Base-by-base conservation (phyloP, 805 yeast species). In the Kregervanrija pseudodelftensis region DNA sequence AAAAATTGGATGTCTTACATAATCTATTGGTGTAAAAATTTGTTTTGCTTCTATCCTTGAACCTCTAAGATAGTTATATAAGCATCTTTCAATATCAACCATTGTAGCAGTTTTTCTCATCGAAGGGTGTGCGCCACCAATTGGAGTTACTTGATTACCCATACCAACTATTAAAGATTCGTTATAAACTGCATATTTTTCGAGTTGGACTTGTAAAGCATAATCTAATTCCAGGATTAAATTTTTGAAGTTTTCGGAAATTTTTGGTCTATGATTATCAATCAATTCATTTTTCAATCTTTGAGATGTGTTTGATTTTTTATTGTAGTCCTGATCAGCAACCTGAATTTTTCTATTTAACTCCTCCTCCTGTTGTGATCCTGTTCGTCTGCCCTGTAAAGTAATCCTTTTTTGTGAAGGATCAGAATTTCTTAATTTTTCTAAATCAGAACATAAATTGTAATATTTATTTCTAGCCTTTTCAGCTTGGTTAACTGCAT, bases 341-440 rank as follows among this genome's bases (percentile, higher is more conserved):
- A 70, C 65, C 52, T 83, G 86, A 39, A 93, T 86, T 59, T 91
- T 90, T 44, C 81, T 68, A 49, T 76, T 79, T 14, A 91, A 69
- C 41, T 90, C 96, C 59, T 91, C 98, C 59, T 93, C 98, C 59
- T 82, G 85, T 65, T 91, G 97, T 42, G 82, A 83, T 1, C 85
- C 79, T 0, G 89, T 80, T 52, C 82, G 83, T 36, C 86, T 77
- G 48, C 85, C 83, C 59, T 86, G 86, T 59, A 93, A 73, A 2
- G 91, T 79, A 42, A 90, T 80, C 50, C 85, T 83, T 54, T 87
- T 87, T 63, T 85, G 86, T 46, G 83, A 74, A 15, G 95, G 96
- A 59, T 91, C 97, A 0, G 86, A 75, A 41, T 54, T 59, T 57
- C 83, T 79, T 37, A 89, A 73, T 54, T 84, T 82, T 53, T 91